Conservation (phyloP, 768 basidiomycete species). For the Boletus pseudopeckii region DNA sequence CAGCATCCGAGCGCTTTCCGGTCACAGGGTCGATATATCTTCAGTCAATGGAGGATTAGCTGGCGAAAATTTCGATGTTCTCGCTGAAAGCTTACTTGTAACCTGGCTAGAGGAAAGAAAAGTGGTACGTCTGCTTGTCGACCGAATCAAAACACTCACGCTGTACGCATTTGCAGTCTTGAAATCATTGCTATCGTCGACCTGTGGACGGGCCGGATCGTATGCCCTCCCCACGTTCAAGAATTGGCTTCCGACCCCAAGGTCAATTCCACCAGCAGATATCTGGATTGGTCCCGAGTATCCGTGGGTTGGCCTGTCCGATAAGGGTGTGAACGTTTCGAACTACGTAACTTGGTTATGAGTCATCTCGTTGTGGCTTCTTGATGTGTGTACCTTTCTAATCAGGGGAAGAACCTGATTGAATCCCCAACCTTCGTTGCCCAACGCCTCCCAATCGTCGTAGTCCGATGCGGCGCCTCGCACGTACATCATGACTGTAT, state of each 20-base stretch:
- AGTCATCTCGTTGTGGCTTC: constrained; percentile 12
- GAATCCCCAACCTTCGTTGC: constrained; percentile 62
- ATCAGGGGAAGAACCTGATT: constrained; percentile 54
- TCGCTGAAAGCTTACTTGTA: constrained; percentile 13
- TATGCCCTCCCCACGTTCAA: constrained; percentile 43
- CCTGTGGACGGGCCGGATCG: constrained; percentile 43
- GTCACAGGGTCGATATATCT: constrained; percentile 56
- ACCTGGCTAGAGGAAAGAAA: constrained; percentile 6
- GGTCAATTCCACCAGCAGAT: constrained; percentile 4
- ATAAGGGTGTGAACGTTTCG: constrained; percentile 34
- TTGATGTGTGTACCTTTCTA: constrained; percentile 43
- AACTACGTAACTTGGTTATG: constrained; percentile 42
- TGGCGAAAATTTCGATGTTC: no score
- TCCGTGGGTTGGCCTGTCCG: constrained; percentile 35
- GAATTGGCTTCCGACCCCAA: constrained; percentile 38
- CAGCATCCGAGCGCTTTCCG: constrained; percentile 29
- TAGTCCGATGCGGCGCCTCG: constrained; percentile 62
- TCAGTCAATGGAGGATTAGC: background rate
- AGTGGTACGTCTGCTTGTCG: background rate
- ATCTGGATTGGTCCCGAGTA: constrained; percentile 32
- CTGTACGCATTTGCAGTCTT: constrained; percentile 25
- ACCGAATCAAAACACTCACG: constrained; percentile 10
- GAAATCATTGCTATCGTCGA: constrained; percentile 50
- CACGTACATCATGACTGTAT: constrained; percentile 47
- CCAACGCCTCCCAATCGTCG: constrained; percentile 53